Conservation (phyloP, 2,329 filamentous ascomycete genomes). For the Fusarium musae region DNA sequence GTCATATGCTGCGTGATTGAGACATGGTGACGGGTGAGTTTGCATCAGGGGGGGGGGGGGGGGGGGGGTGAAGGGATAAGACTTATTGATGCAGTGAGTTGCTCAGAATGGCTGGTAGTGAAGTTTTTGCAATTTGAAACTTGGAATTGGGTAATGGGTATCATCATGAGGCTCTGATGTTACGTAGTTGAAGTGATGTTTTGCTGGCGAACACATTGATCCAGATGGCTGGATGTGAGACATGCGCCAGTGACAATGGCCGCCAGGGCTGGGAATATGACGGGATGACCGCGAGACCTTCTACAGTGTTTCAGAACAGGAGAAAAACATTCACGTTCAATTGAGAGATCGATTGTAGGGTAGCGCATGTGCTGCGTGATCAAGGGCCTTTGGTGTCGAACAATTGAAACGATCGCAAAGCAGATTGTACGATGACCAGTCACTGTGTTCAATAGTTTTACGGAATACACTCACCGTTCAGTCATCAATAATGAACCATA, state of each 20-base stretch:
- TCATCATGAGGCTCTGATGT: neutral
- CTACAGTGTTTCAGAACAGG: accelerated
- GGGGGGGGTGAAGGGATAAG: no score
- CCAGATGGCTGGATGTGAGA: constrained; percentile 21
- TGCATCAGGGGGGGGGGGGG: neutral
- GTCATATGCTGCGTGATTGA: constrained; percentile 4
- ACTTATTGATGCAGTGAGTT: neutral
- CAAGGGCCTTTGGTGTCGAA: neutral
- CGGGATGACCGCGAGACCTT: neutral
- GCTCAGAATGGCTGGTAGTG: neutral
- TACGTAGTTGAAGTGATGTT: neutral
- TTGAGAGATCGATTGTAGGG: neutral
- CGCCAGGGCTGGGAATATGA: constrained; percentile 7
- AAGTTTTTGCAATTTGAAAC: accelerated
- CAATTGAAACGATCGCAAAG: neutral
- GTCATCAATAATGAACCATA: accelerated
- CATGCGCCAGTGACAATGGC: constrained; percentile 10
- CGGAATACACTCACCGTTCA: neutral
- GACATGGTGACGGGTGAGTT: neutral
- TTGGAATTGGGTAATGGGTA: neutral
- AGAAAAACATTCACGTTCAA: neutral
- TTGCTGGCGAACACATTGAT: neutral
- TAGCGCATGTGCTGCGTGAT: neutral
- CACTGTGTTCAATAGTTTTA: neutral
- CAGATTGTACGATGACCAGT: neutral